Percentiles rank a stretch among this genome's conserved stretches.
These are phyloP conservation scores for Solanum clarkiae DNA, from an alignment of 257 asterid species.

Conservation along the genomic window DNA sequence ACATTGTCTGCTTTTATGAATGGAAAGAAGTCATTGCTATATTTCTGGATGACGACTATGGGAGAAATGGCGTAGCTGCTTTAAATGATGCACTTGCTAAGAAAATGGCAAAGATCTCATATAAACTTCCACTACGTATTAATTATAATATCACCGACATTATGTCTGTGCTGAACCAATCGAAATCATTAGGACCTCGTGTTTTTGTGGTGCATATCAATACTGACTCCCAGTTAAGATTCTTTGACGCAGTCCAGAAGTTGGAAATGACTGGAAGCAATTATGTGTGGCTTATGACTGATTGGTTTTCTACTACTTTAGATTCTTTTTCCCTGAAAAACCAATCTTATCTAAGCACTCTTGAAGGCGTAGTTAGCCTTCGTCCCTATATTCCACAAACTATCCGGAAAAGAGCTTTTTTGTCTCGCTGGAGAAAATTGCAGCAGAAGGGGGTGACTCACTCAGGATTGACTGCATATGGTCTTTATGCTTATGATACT, in stretches of 20 bases:
- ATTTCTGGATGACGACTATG: constrained; percentile 65
- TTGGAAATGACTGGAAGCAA: constrained; percentile 67
- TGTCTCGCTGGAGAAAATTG: constrained; percentile 15
- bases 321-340: constrained; percentile 34
- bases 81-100: constrained; percentile 57
- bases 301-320: constrained; percentile 65
- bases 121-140: constrained; percentile 44
- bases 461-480: constrained; percentile 10
- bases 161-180: constrained; percentile 49
- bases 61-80: constrained; percentile 65
- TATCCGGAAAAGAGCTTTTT: not conserved
- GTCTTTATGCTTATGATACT: constrained; percentile 25
- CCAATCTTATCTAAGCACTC: not conserved
- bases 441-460: not conserved
- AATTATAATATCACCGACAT: constrained; percentile 22
- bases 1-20: constrained; percentile 44
- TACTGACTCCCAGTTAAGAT: constrained; percentile 26
- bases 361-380: constrained; percentile 18
- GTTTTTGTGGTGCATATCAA: constrained; percentile 57
- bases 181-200: constrained; percentile 50
- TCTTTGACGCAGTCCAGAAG: constrained; percentile 38
- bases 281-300: constrained; percentile 73
- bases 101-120: constrained; percentile 39
- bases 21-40: constrained; percentile 72
- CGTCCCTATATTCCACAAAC: constrained; percentile 18